Evolutionary conservation across 495 filamentous ascomycete species (phyloP).

Genomic region (Usnea hakonensis): DNA sequence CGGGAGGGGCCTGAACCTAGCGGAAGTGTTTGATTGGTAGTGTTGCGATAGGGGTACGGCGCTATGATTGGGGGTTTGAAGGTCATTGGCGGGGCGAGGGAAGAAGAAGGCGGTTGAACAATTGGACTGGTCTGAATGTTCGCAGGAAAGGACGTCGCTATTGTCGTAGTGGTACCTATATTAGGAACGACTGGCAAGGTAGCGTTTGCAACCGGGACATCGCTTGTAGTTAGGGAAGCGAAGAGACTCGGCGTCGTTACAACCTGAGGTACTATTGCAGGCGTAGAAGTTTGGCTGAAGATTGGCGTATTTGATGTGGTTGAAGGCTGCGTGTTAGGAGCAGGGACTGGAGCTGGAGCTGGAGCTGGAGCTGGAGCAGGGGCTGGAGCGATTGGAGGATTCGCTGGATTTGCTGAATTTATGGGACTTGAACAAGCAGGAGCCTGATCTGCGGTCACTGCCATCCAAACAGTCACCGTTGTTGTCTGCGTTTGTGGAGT

Average conservation of each 20-base stretch:
- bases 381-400: not conserved
- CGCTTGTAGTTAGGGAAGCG: not conserved
- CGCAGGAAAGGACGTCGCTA: not conserved
- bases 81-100: not conserved
- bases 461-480: constrained; percentile 5
- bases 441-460: constrained; percentile 9
- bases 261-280: not conserved
- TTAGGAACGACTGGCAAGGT: not conserved
- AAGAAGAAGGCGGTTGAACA: not conserved
- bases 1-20: not conserved
- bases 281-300: not conserved
- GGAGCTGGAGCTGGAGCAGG: constrained; percentile 5
- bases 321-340: not conserved
- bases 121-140: not conserved
- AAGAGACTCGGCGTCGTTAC: not conserved
- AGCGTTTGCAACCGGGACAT: not conserved
- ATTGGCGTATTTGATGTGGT: not conserved
- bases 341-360: not conserved
- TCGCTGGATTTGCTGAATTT: constrained; percentile 9
- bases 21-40: not conserved
- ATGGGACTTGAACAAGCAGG: constrained; percentile 1
- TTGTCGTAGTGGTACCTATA: not conserved
- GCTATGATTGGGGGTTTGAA: not conserved
- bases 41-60: constrained; percentile 8
- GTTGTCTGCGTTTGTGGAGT: constrained; percentile 9